phyloP scores from a whole-genome alignment of 305 asterid species.

The Fraxinus albicans region DNA sequence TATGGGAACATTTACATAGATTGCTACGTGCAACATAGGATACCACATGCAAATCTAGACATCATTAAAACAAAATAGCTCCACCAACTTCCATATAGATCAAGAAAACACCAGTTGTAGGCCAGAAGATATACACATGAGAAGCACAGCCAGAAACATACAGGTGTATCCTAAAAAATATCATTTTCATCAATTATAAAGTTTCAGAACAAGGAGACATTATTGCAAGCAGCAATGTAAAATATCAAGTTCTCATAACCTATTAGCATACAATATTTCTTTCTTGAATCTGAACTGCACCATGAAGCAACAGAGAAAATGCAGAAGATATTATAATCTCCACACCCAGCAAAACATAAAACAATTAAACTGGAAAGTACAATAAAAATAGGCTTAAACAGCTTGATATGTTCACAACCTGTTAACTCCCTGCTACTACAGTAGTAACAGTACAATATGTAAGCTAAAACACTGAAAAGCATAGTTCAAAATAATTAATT shows the following conservation, averaged over 20 bases:
- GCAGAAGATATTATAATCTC: constrained; percentile 4
- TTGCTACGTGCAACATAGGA: constrained; percentile 13
- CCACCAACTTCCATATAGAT: neutral
- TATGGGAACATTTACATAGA: neutral
- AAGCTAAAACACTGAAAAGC: constrained; percentile 19
- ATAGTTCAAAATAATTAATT: neutral
- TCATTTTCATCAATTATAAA: constrained; percentile 14
- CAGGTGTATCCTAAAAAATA: constrained; percentile 3
- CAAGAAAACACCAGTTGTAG: constrained; percentile 10
- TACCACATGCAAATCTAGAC: neutral
- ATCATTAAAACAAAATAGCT: constrained; percentile 1
- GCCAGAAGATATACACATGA: neutral
- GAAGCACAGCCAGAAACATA: constrained; percentile 20
- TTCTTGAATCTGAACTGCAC: neutral
- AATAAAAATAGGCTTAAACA: constrained; percentile 17
- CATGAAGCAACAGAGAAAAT: neutral
- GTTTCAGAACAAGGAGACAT: constrained; percentile 7
- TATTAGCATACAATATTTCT: neutral
- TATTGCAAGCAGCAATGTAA: constrained; percentile 11
- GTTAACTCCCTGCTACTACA: constrained; percentile 25
- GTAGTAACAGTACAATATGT: constrained; percentile 19
- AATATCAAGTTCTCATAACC: constrained; percentile 18
- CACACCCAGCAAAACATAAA: neutral
- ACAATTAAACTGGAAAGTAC: constrained; percentile 6
- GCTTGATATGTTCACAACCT: constrained; percentile 13